Evolutionary conservation across 176 grass and related monocot species (phyloP), one percentile per base, ranked within the genome.

Genomic region (Otatea glauca): DNA sequence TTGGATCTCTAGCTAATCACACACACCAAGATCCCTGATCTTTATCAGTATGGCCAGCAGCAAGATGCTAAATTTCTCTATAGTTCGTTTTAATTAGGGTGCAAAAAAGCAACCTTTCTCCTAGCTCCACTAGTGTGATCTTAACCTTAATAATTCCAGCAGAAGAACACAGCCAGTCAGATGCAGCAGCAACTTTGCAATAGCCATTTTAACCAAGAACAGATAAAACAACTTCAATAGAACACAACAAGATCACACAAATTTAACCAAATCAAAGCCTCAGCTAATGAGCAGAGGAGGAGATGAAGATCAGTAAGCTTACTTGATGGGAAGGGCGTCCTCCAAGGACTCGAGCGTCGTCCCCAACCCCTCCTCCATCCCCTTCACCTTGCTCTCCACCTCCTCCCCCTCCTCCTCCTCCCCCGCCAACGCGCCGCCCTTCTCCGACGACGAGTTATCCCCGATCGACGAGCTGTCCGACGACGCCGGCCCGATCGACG

Each of bases 241-340:
- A 35, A 2, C 61, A 37, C 15, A 51, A n/a, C 29, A 41, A 65
- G 42, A 73, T 44, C 16, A 27, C 8, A 45, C 27, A 38, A 39
- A 68, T 25, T 68, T 16, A 50, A 15, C 20, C 47, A 23, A 23
- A 58, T 58, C 4, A 14, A 21, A 81, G 9, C 0, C 7, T 32
- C 0, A 21, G 24, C 2, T 42, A 27, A 69, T 41, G 9, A 32
- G 11, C 13, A 15, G 17, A 2, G 5, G 1, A 67, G 39, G 15
- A 20, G 55, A 10, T 0, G 45, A 13, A 14, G 13, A 6, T 21
- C 9, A 8, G 18, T 55, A 50, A 72, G 72, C 82, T 86, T 86
- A 93, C 92, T 93, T 93, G 86, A 58, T 81, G n/a, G 88, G 92
- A 12, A 93, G 86, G 6, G 86, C 89, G 23, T 93, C 88, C 61